Conservation (phyloP, 371 early-diverging fungal species). For the Saksenaea vasiformis region DNA sequence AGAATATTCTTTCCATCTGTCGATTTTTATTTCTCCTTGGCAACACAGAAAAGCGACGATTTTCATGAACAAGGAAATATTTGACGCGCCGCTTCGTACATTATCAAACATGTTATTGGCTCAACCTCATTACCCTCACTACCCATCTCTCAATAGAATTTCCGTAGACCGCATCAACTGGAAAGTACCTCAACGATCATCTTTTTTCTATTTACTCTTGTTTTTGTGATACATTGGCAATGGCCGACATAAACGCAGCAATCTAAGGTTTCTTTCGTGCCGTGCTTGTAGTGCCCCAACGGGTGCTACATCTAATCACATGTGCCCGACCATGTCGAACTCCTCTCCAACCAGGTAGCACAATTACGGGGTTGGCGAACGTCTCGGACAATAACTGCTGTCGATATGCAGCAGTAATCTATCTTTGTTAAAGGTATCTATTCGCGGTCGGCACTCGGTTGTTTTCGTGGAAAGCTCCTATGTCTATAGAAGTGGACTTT, state of each 20-base stretch:
- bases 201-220: background rate
- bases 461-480: too few species aligned
- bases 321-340: background rate
- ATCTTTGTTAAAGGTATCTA: background rate
- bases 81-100: background rate
- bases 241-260: background rate
- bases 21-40: background rate
- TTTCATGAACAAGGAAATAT: background rate
- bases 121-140: background rate
- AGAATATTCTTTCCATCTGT: constrained; percentile 1
- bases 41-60: background rate
- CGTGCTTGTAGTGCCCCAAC: background rate
- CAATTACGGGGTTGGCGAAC: background rate
- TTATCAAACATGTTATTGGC: background rate
- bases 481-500: too few species aligned
- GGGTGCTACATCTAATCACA: background rate
- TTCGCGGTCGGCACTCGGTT: too few species aligned
- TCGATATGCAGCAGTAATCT: background rate
- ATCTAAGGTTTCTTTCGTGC: background rate
- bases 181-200: background rate
- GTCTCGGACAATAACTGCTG: background rate
- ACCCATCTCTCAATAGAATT: background rate
- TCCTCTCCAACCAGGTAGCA: background rate
- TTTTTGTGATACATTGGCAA: background rate
- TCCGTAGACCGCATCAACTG: background rate